Evolutionary conservation across 305 asterid genomes (phyloP), one percentile per base, ranked within the genome.

Genomic region (Fraxinus xanthoxyloides): DNA sequence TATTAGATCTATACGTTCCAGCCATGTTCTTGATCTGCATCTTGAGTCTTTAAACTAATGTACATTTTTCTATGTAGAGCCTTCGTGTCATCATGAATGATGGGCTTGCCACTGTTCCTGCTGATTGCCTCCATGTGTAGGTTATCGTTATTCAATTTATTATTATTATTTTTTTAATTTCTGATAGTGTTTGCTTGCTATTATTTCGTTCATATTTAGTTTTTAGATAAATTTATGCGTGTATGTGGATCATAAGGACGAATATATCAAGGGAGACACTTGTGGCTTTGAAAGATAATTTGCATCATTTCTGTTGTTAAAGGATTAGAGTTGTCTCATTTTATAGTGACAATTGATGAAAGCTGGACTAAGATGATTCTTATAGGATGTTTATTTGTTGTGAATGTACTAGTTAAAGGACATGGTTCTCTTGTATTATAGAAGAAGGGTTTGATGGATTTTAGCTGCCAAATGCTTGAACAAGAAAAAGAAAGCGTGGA

Each of bases 21-120:
- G 75, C 70, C 63, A 76, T 80, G 61, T 72, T 80, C 82, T 75
- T 85, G 77, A 77, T 79, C 36, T 80, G 43, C 65, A 77, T 86
- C 79, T 78, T 83, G 26, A 78, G 34, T 75, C 77, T 85, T 30
- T 73, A 77, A 77, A 79, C 87, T 90, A 81, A 90, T 82, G 65
- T 56, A 54, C 48, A 84, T 80, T 82, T 82, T 87, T 85, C 72
- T 86, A 80, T 89, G 87, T 85, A 94, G 98, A 89, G 97, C 86
- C 98, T 96, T 80, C 99, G 99, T 75, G 97, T 96, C 83, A 93
- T 96, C 79, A 96, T 96, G 97, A 96, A 96, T 88, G 99, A 96
- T 90, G 99, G 98, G 69, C 91, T 96, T 82, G 92, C 99, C 81
- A 89, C 97, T 5, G 89, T 96, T 86, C 99, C 99, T 63, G 89